phyloP scores from a whole-genome alignment of 805 yeast genomes.

The Hagleromyces aurorensis region DNA sequence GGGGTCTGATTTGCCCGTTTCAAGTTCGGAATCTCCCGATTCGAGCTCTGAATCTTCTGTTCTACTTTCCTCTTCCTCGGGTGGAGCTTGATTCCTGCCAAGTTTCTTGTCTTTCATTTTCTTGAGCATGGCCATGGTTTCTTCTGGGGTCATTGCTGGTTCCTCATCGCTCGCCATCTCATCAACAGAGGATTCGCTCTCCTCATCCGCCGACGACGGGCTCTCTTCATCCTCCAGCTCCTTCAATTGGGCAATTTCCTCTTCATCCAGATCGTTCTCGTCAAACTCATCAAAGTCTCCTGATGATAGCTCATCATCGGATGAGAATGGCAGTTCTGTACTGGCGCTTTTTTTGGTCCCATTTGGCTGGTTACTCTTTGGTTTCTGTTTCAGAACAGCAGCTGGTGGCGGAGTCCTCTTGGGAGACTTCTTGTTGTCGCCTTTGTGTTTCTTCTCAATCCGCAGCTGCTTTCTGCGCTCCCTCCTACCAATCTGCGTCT shows the following conservation, averaged over 20 bases:
- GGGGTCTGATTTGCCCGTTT: constrained; percentile 25
- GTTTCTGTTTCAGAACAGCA: not conserved
- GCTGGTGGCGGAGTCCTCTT: no score
- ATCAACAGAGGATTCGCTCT: not conserved
- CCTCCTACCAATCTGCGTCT: constrained; percentile 31
- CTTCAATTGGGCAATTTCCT: constrained; percentile 25
- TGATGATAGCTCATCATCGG: constrained; percentile 36
- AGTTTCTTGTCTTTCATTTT: constrained; percentile 4
- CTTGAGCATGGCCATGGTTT: constrained; percentile 4
- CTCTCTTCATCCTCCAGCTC: constrained; percentile 17
- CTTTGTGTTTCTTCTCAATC: constrained; percentile 28
- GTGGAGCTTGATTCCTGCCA: no score
- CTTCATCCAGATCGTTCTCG: constrained; percentile 33
- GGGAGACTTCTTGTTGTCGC: constrained; percentile 5
- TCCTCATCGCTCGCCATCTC: constrained; percentile 1
- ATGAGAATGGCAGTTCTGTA: constrained; percentile 32
- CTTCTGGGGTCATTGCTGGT: constrained; percentile 1
- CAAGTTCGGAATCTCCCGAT: constrained; percentile 25
- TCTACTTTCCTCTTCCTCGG: constrained; percentile 1
- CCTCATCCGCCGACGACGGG: constrained; percentile 8
- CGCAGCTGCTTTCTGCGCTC: constrained; percentile 38
- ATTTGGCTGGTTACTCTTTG: constrained; percentile 6
- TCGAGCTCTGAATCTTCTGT: constrained; percentile 3
- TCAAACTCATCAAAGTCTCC: constrained; percentile 38
- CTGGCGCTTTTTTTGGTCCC: constrained; percentile 3